Conservation (phyloP, 805 yeast species). For the Nakazawaea populi region DNA sequence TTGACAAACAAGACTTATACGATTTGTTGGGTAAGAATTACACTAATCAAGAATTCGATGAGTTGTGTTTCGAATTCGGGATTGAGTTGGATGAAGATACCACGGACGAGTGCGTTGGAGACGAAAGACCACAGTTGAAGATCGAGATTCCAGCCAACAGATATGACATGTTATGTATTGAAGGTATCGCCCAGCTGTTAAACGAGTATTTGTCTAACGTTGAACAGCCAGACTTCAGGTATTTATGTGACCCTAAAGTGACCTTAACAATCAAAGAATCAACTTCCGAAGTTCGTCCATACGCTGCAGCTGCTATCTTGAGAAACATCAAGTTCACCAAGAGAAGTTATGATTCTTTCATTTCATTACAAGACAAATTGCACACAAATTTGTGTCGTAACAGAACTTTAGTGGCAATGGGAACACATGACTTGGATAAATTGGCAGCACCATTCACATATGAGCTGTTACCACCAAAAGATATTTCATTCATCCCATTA, state of each 20-base stretch:
- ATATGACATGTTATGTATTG: constrained; percentile 96
- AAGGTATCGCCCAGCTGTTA: constrained; percentile 94
- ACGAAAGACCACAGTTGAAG: constrained; percentile 93
- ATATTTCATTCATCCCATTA: constrained; percentile 68
- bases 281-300: constrained; percentile 76
- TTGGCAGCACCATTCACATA: constrained; percentile 80
- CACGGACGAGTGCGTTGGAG: constrained; percentile 65
- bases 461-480: constrained; percentile 76
- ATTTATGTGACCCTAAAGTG: constrained; percentile 56
- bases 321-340: constrained; percentile 78
- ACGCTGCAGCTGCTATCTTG: constrained; percentile 91
- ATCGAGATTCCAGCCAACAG: constrained; percentile 98
- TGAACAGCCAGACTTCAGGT: constrained; percentile 59
- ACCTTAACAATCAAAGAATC: constrained; percentile 71
- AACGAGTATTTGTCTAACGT: constrained; percentile 79
- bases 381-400: constrained; percentile 95
- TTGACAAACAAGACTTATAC: constrained; percentile 89
- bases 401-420: constrained; percentile 96
- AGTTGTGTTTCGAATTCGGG: constrained; percentile 95
- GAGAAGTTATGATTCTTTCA: constrained; percentile 88
- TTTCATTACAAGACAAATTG: constrained; percentile 91
- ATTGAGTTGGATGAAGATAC: constrained; percentile 97
- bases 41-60: constrained; percentile 91
- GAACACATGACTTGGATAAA: constrained; percentile 91
- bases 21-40: constrained; percentile 63